A percentile compares a stretch with the other conserved stretches of the same genome.
Conservation (phyloP, 139 green algal genomes). For the Spirogloea muscicola region DNA sequence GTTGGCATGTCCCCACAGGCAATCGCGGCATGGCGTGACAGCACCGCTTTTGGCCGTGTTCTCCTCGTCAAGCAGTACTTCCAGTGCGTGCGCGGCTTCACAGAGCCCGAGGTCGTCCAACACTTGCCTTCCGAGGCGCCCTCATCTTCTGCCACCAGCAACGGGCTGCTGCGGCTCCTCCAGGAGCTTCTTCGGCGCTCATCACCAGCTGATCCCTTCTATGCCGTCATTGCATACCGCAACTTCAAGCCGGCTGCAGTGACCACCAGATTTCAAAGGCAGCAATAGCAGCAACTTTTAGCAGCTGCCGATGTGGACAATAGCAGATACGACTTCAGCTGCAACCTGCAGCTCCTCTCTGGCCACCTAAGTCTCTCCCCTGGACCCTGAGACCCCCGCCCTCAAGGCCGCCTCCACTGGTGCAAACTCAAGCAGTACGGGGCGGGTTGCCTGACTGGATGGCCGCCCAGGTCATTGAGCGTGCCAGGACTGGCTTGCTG, state of each 20-base stretch:
- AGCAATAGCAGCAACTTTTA: no score
- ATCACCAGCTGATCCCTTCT: slow-evolving; percentile 69
- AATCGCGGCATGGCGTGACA: slow-evolving; percentile 65
- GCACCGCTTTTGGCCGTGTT: slow-evolving; percentile 57
- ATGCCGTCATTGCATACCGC: slow-evolving; percentile 68
- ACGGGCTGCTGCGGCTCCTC: slow-evolving; percentile 10
- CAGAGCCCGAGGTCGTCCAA: slow-evolving; percentile 58
- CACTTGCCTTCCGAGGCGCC: slow-evolving; percentile 1
- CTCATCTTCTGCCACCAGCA: not conserved
- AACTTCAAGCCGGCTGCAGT: slow-evolving; percentile 46
- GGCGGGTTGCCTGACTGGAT: no score
- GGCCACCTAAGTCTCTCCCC: no score
- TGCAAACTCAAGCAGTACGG: no score
- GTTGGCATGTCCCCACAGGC: slow-evolving; percentile 78
- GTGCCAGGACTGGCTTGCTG: no score
- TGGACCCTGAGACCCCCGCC: no score
- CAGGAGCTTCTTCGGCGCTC: slow-evolving; percentile 26
- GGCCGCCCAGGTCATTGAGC: no score
- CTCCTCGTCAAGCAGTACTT: slow-evolving; percentile 76
- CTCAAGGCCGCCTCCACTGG: no score
- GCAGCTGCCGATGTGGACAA: no score
- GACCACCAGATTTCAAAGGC: no score
- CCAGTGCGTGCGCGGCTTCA: slow-evolving; percentile 64
- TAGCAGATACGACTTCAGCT: no score
- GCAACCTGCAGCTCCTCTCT: no score